Percentiles rank a stretch among this genome's conserved stretches.
Evolutionary conservation across 495 filamentous ascomycete genomes (phyloP).

Genomic region (Sabuloglossum arenarium): DNA sequence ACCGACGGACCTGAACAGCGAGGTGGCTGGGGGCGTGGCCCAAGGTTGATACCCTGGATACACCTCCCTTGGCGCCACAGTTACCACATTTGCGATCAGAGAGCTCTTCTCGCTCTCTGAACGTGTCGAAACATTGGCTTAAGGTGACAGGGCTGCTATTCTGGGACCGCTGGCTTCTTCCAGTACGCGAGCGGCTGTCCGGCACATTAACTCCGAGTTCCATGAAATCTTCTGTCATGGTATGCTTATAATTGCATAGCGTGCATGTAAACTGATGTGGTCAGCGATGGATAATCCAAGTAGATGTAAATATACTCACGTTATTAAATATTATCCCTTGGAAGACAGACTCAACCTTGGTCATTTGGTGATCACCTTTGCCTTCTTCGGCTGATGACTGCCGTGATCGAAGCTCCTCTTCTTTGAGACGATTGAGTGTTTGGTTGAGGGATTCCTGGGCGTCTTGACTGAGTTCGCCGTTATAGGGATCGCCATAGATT

Average conservation of each 20-base stretch:
- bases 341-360: not conserved
- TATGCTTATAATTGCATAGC: not conserved
- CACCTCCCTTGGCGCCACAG: not conserved
- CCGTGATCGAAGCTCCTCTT: not conserved
- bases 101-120: not conserved
- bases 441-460: not conserved
- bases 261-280: not conserved
- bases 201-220: not conserved
- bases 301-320: not conserved
- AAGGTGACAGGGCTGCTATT: not conserved
- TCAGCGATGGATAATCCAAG: not conserved
- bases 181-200: not conserved
- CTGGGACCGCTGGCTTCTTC: too few species aligned
- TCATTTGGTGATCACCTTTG: too few species aligned
- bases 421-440: not conserved
- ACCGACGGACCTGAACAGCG: not conserved
- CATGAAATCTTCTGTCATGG: not conserved
- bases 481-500: not conserved
- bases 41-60: not conserved
- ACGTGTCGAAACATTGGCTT: not conserved
- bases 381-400: too few species aligned
- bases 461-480: not conserved
- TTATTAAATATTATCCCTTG: not conserved
- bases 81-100: not conserved
- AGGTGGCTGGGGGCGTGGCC: not conserved